phyloP scores from a whole-genome alignment of 805 yeast genomes.

The Metschnikowia noctiluminum region DNA sequence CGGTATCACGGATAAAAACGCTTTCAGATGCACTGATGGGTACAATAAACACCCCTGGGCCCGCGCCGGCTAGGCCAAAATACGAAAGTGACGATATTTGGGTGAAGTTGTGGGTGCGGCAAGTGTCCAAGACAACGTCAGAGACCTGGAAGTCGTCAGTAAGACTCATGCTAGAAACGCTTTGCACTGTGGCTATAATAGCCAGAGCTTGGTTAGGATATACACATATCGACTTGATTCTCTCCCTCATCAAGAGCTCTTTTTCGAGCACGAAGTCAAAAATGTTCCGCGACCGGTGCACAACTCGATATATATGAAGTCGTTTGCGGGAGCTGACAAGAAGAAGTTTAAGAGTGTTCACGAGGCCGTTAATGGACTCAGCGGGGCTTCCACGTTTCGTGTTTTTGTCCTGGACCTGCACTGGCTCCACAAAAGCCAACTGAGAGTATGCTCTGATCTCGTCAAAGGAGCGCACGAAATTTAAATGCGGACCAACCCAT shows the following conservation, averaged over 20 bases:
- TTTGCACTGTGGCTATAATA: constrained; percentile 23
- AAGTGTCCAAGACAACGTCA: constrained; percentile 21
- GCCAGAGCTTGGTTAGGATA: constrained; percentile 8
- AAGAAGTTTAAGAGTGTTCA: constrained; percentile 18
- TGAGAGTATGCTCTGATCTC: constrained; percentile 15
- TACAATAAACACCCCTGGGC: constrained; percentile 27
- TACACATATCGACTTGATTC: constrained; percentile 22
- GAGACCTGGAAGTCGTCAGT: constrained; percentile 14
- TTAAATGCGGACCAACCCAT: constrained; percentile 32
- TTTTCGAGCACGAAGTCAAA: constrained; percentile 23
- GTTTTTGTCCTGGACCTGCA: too few species aligned
- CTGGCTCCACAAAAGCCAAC: background rate
- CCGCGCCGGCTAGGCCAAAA: constrained; percentile 33
- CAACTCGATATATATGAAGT: constrained; percentile 25
- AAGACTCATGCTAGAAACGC: constrained; percentile 27
- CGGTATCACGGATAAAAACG: constrained; percentile 34
- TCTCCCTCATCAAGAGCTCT: constrained; percentile 31
- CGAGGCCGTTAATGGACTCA: background rate
- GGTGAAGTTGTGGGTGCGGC: constrained; percentile 17
- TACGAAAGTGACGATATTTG: constrained; percentile 34
- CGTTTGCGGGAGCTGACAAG: constrained; percentile 30
- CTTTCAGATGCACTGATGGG: constrained; percentile 9
- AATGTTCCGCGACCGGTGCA: constrained; percentile 30
- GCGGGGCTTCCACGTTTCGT: background rate
- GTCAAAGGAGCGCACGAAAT: constrained; percentile 28